phyloP scores from a whole-genome alignment of 306 rosid genomes.

The Psophocarpus tetragonolobus region DNA sequence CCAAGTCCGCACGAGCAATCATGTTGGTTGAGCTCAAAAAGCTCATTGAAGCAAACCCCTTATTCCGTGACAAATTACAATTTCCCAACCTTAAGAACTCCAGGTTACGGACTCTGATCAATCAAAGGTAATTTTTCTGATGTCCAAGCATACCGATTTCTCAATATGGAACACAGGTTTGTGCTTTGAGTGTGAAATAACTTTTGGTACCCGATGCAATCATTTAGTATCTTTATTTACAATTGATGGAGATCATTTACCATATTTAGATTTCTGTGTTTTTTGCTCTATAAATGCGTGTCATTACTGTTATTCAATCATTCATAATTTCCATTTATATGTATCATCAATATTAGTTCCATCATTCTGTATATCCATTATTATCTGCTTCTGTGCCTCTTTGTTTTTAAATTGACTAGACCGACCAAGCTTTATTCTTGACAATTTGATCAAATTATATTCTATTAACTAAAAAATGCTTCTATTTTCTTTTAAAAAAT shows the following conservation, averaged over 20 bases:
- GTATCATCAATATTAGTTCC: not conserved
- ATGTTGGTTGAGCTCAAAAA: constrained; percentile 98
- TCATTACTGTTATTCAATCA: not conserved
- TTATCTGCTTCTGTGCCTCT: not conserved
- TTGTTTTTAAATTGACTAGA: not conserved
- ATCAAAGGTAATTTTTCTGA: constrained; percentile 70
- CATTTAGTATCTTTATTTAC: not conserved
- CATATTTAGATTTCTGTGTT: constrained; percentile 3
- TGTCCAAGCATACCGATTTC: not conserved
- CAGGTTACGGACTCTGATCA: constrained; percentile 90
- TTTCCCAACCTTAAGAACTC: constrained; percentile 95
- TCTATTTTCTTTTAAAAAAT: not conserved
- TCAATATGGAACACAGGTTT: not conserved
- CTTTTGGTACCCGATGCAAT: not conserved
- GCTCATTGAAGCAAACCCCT: constrained; percentile 94
- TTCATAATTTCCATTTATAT: not conserved
- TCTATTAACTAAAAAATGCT: constrained; percentile 23
- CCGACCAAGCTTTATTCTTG: too few species aligned
- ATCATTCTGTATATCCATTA: not conserved
- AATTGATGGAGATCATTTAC: constrained; percentile 4
- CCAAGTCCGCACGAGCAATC: constrained; percentile 93
- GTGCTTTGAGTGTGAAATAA: constrained; percentile 3
- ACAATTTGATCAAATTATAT: not conserved
- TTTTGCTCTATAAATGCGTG: not conserved
- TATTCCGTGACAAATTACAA: constrained; percentile 95